Percentiles rank a stretch among this genome's conserved stretches.
Evolutionary conservation across 768 basidiomycete species (phyloP).

Genomic region (Pulveroboletus sp.): DNA sequence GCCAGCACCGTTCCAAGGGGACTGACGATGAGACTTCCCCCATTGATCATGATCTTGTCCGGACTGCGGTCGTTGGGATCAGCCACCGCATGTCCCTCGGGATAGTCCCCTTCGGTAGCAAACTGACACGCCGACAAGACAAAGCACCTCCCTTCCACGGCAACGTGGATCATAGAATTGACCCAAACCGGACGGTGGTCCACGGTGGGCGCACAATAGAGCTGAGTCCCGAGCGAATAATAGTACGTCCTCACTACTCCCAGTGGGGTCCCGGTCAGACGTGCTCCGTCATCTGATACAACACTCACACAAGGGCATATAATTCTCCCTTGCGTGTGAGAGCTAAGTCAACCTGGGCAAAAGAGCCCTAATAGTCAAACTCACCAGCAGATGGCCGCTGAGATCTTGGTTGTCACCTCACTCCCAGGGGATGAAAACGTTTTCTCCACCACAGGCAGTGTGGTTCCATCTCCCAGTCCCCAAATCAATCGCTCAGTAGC

Average conservation of each 20-base stretch:
- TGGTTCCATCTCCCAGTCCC: constrained; percentile 55
- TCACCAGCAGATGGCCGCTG: constrained; percentile 57
- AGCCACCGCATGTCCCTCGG: constrained; percentile 41
- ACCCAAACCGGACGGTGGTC: constrained; percentile 55
- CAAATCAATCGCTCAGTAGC: constrained; percentile 56
- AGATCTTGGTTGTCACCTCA: constrained; percentile 40
- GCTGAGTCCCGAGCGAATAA: constrained; percentile 53
- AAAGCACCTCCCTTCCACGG: constrained; percentile 65
- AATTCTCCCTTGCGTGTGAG: constrained; percentile 54
- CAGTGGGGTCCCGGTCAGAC: neutral
- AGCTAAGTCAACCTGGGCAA: neutral
- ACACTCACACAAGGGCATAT: constrained; percentile 56
- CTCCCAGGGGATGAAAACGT: constrained; percentile 30
- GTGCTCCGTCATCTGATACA: neutral
- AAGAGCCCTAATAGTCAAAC: constrained; percentile 6
- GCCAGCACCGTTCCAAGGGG: constrained; percentile 56
- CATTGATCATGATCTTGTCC: constrained; percentile 54
- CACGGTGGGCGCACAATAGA: constrained; percentile 65
- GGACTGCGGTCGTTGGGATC: constrained; percentile 35
- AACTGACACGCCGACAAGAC: constrained; percentile 62
- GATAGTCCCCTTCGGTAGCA: constrained; percentile 51
- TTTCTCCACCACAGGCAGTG: constrained; percentile 45
- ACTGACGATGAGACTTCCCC: constrained; percentile 56
- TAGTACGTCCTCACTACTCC: constrained; percentile 52
- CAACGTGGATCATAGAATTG: constrained; percentile 56